Base-by-base conservation (phyloP, 805 yeast genomes). In the Babjeviella inositovora region DNA sequence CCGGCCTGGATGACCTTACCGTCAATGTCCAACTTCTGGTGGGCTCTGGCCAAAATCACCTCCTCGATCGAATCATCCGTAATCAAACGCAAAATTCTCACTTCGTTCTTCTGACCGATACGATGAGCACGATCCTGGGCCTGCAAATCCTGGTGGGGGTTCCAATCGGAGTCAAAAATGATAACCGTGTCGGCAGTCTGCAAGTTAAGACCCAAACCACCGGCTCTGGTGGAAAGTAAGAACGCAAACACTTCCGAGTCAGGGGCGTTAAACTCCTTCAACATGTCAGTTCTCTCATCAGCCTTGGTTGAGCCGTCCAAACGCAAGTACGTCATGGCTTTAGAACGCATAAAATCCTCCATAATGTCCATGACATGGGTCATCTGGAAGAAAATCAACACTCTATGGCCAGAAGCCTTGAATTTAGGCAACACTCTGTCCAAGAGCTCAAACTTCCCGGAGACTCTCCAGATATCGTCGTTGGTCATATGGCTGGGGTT, bases 1-100 rank as follows among this genome's bases (percentile, higher is more conserved):
- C 93, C 93, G 6, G 93, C 93, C 43, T 79, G 92, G 46, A 79
- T 79, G 36, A 79, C 93, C 44, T 79, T 79, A 27, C 90, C 92
- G 44, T 79, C 93, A 32, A 79, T 79, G 39, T 79, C 90, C 38
- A 79, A 56, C 43, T 79, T 79, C 37, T 75, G 81, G 45, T 70
- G 77, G 1, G 92, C 92, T 43, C 84, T 63, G 38, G 77, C 87
- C 35, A 79, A 56, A 30, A 79, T 77, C 14, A 72, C 75, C 41
- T 79, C 92, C 50, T 79, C 92, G 16, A 79, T 82, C 3, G 92
- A 74, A 39, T 77, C 87, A 25, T 72, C 68, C 3, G 87, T 74
- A 32, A 79, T 77, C 42, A 79, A 62, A 49, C 92, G 62, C 42
- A 77, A 58, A 36, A 79, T 79, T 44, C 87, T 57, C 27, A 79